Base-by-base conservation (phyloP, 495 filamentous ascomycete species). In the Clavariopsis aquatica region DNA sequence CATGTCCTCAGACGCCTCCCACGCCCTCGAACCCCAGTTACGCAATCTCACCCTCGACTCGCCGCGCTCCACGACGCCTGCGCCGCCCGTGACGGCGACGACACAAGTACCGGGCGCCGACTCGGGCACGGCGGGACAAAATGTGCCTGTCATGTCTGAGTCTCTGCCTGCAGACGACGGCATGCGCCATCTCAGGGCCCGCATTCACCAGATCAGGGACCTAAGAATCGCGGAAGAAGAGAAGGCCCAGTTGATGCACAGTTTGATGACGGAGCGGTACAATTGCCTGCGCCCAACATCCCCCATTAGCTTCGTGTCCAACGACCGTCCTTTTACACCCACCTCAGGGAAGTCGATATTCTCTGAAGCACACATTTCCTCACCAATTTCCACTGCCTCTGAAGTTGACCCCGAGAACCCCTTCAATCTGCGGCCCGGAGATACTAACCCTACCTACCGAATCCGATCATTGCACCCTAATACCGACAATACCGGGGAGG, bases 101-200 rank as follows among this genome's bases (percentile, higher is more conserved):
- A n/a, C 31, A 27, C 36, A 55, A n/a, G 47, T 6, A 45, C 12
- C 20, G 17, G 28, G 49, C 27, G 15, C 45, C 26, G 27, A 58
- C 28, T 17, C 55, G 45, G 56, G 57, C 28, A 66, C 29, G 12
- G 47, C 57, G n/a, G 54, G 43, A 34, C 60, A 64, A 43, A 47
- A 69, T 62, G 67, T 41, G n/a, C 24, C 52, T 24, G 24, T 51
- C 22, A 73, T 73, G 72, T 70, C 74, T 43, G 46, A 73, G 55
- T 66, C 79, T 22, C 78, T 98, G 52, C 95, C 94, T 0, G 94
- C 88, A 68, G 91, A 99, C 74, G 94, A 99, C 80, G 94, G 94
- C 29, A 96, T 96, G 89, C 80, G 85, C 8, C 75, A 77, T 55
- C 75, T 98, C 60, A 80, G 94, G 58, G 82, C 79, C 63, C 87